phyloP scores from a whole-genome alignment of 1,284 basidiomycete genomes.

The Kalmanozyma brasiliensis region DNA sequence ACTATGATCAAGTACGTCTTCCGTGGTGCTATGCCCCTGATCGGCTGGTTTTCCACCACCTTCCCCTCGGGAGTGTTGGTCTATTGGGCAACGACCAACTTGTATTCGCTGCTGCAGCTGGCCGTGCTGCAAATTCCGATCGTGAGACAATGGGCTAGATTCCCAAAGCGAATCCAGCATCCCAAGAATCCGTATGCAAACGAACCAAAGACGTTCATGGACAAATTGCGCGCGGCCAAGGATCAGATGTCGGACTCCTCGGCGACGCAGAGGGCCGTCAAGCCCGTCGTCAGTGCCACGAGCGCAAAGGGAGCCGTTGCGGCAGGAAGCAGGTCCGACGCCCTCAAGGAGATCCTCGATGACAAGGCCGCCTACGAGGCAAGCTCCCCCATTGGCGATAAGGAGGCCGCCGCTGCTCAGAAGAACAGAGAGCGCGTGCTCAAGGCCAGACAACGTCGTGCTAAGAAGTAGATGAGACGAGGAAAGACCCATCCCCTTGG shows the following conservation, averaged over 20 bases:
- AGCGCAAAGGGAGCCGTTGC: not conserved
- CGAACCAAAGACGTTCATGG: constrained; percentile 41
- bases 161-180: constrained; percentile 52
- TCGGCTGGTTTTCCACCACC: constrained; percentile 74
- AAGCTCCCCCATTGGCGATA: not conserved
- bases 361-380: constrained; percentile 36
- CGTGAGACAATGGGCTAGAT: constrained; percentile 37
- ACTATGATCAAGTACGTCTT: constrained; percentile 79
- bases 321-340: constrained; percentile 18
- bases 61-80: constrained; percentile 74
- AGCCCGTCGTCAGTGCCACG: constrained; percentile 5
- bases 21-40: constrained; percentile 74
- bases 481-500: too few relatives aligned
- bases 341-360: constrained; percentile 44
- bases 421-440: constrained; percentile 30
- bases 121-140: constrained; percentile 47
- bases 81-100: constrained; percentile 73
- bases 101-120: constrained; percentile 72
- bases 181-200: constrained; percentile 44
- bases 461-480: constrained; percentile 15
- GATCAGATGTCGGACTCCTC: constrained; percentile 19
- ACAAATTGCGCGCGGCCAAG: constrained; percentile 25
- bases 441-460: constrained; percentile 41
- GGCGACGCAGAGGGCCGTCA: constrained; percentile 2
- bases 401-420: constrained; percentile 6